Percentiles rank a stretch among this genome's conserved stretches.
Evolutionary conservation across 805 yeast species (phyloP).

Genomic region (Monosporozyma servazzii): DNA sequence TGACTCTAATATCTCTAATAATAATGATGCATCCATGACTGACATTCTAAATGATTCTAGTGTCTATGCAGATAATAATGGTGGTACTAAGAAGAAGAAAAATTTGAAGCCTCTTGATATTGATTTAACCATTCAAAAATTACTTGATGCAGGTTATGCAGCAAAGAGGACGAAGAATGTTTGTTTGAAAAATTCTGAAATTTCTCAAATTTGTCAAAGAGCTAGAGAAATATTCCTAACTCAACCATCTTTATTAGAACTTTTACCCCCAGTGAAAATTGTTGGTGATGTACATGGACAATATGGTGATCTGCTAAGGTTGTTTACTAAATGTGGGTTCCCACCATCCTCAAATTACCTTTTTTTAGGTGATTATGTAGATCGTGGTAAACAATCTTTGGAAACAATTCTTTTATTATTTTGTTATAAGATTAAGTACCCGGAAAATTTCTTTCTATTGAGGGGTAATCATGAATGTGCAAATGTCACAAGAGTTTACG

Average conservation of each 20-base stretch:
- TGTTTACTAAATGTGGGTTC: conserved; percentile 92
- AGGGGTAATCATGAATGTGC: conserved; percentile 98
- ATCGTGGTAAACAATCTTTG: conserved; percentile 90
- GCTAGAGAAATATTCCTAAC: conserved; percentile 84
- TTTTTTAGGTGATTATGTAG: conserved; percentile 94
- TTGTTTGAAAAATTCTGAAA: conserved; percentile 84
- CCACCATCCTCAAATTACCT: conserved; percentile 91
- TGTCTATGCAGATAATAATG: neutral
- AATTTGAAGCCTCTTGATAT: conserved; percentile 40
- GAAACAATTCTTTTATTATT: conserved; percentile 82
- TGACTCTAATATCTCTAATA: neutral
- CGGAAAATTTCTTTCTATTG: conserved; percentile 86
- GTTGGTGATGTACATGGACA: conserved; percentile 97
- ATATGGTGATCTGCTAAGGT: conserved; percentile 79
- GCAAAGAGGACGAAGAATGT: conserved; percentile 87
- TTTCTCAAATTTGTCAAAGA: conserved; percentile 72
- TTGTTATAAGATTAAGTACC: conserved; percentile 92
- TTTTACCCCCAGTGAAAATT: conserved; percentile 71
- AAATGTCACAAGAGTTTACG: conserved; percentile 90
- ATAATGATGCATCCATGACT: neutral
- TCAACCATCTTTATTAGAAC: conserved; percentile 84
- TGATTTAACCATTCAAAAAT: conserved; percentile 82
- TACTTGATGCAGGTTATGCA: conserved; percentile 90
- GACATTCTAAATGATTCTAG: neutral
- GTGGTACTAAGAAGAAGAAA: conserved; percentile 14